Percentiles rank a stretch among this genome's conserved stretches.
phyloP scores from a whole-genome alignment of 1,284 basidiomycete genomes.

The Fistulina hepatica region DNA sequence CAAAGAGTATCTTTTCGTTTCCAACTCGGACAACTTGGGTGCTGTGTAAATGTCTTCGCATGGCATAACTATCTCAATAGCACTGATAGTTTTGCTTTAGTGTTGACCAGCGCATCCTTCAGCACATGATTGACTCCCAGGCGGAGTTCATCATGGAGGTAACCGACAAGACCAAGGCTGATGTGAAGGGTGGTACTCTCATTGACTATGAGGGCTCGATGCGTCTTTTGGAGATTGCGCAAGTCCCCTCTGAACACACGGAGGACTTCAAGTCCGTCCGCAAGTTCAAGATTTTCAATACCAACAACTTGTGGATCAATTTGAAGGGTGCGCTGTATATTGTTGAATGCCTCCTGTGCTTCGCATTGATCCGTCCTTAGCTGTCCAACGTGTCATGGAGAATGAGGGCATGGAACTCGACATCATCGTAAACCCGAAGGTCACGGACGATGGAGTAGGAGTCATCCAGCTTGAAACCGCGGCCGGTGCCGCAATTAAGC shows the following conservation, averaged over 20 bases:
- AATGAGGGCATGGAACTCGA: conserved; percentile 67
- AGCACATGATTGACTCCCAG: conserved; percentile 84
- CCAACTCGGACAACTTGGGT: conserved; percentile 98
- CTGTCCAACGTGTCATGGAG: conserved; percentile 77
- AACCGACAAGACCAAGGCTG: conserved; percentile 99
- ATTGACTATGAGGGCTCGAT: conserved; percentile 79
- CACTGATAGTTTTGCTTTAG: conserved; percentile 24
- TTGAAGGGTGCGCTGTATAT: conserved; percentile 36
- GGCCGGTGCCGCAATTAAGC: conserved; percentile 95
- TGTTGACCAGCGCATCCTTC: conserved; percentile 74
- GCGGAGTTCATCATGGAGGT: conserved; percentile 98
- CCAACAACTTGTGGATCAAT: conserved; percentile 87
- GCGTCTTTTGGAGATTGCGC: conserved; percentile 80
- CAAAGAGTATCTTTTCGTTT: conserved; percentile 99
- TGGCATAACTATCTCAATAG: conserved; percentile 7
- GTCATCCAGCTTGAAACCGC: conserved; percentile 88
- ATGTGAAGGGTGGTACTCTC: conserved; percentile 94
- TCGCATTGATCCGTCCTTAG: conserved; percentile 15
- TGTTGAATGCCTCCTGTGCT: not conserved
- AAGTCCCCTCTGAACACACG: conserved; percentile 78
- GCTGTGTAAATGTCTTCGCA: conserved; percentile 69
- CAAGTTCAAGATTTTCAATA: conserved; percentile 78
- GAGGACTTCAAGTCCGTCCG: conserved; percentile 82
- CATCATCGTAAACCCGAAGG: conserved; percentile 73
- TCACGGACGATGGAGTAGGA: conserved; percentile 57